Evolutionary conservation across 208 protist species (phyloP).

Genomic region (Phytomonas francai): DNA sequence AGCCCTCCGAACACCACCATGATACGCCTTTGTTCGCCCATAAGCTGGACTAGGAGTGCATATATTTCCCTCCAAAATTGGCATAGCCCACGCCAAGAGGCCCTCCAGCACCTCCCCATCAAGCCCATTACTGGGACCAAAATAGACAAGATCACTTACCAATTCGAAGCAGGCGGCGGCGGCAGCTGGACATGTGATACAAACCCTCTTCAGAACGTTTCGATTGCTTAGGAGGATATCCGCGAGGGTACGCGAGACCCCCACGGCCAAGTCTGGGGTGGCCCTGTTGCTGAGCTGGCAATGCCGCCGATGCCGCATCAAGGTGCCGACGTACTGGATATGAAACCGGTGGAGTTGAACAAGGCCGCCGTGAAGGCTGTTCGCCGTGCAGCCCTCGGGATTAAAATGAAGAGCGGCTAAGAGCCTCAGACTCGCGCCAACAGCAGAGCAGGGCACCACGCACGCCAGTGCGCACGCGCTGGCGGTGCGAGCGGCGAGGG

Average conservation of each 20-base stretch:
- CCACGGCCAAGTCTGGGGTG: slow-evolving; percentile 12
- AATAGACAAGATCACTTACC: slow-evolving; percentile 51
- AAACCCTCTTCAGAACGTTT: slow-evolving; percentile 14
- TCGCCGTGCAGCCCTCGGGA: slow-evolving; percentile 1
- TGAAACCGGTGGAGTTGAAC: slow-evolving; percentile 79
- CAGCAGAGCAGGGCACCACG: slow-evolving; percentile 40
- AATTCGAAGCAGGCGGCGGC: slow-evolving; percentile 41
- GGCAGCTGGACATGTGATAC: slow-evolving; percentile 42
- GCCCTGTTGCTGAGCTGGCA: slow-evolving; percentile 29
- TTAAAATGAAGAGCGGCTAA: background rate
- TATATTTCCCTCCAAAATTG: background rate
- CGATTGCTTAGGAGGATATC: slow-evolving; percentile 14
- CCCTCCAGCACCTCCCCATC: background rate
- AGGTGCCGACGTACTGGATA: slow-evolving; percentile 63
- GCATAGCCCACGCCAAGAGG: background rate
- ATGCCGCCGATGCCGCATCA: slow-evolving; percentile 26
- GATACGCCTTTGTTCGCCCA: background rate
- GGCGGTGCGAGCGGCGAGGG: slow-evolving; percentile 76
- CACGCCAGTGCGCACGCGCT: slow-evolving; percentile 68
- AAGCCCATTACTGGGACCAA: slow-evolving; percentile 9
- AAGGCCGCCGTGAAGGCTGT: slow-evolving; percentile 66
- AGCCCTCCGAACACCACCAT: background rate
- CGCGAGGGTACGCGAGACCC: slow-evolving; percentile 17
- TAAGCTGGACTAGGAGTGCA: background rate
- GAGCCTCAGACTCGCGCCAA: background rate